phyloP scores from a whole-genome alignment of 768 basidiomycete species.

The Solioccasus polychromus region DNA sequence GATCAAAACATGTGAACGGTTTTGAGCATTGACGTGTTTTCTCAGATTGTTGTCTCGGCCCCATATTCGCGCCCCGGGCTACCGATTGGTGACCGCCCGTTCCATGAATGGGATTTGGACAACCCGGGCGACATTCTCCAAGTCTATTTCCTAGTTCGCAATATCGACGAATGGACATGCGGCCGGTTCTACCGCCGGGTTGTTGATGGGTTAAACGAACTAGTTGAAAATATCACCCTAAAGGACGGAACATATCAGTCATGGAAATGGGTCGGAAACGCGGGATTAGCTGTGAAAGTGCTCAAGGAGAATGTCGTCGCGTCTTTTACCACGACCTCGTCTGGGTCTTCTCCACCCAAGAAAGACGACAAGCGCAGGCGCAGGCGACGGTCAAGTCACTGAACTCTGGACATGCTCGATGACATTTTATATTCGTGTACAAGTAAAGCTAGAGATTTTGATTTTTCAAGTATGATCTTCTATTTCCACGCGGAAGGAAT shows the following conservation, averaged over 20 bases:
- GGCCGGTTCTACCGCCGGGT: constrained; percentile 40
- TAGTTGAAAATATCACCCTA: constrained; percentile 35
- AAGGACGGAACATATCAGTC: constrained; percentile 37
- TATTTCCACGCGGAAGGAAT: constrained; percentile 81
- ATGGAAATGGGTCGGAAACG: constrained; percentile 47
- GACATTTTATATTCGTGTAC: constrained; percentile 6
- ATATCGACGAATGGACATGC: constrained; percentile 53
- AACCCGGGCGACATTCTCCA: constrained; percentile 43
- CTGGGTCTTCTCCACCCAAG: constrained; percentile 27
- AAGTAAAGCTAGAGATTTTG: constrained; percentile 7
- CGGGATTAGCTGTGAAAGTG: constrained; percentile 16
- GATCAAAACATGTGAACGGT: neutral
- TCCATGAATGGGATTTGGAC: constrained; percentile 51
- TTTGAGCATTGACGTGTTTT: neutral
- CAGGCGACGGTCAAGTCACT: constrained; percentile 29
- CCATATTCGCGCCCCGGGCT: constrained; percentile 36
- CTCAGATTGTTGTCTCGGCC: constrained; percentile 48
- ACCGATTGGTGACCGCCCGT: constrained; percentile 22
- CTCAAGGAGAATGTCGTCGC: constrained; percentile 38
- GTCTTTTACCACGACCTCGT: constrained; percentile 27
- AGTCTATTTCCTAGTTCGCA: constrained; percentile 50
- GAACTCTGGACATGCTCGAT: neutral
- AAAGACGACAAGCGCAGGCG: constrained; percentile 30
- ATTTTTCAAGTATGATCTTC: constrained; percentile 1
- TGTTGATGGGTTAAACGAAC: constrained; percentile 35